These are phyloP conservation scores for Botrytis paeoniae DNA, from an alignment of 2,329 filamentous ascomycete species.

Conservation along the genomic window DNA sequence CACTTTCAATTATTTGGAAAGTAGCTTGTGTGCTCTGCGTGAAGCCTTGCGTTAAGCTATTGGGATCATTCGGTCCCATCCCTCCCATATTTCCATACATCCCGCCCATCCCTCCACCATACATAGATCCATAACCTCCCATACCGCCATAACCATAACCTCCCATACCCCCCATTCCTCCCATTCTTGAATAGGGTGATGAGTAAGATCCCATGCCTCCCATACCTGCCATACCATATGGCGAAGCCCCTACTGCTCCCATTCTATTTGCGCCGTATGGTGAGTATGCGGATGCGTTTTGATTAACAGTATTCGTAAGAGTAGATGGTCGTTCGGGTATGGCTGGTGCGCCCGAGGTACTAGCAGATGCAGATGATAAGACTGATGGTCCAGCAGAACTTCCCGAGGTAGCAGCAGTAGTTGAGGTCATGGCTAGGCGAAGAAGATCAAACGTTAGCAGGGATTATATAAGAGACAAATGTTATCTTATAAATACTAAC, in stretches of 20 bases:
- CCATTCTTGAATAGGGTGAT: slow-evolving; percentile 34
- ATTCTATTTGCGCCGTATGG: slow-evolving; percentile 55
- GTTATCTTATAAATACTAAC: slow-evolving; percentile 27
- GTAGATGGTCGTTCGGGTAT: slow-evolving; percentile 79
- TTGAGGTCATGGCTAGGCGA: slow-evolving; percentile 39
- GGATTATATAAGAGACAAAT: slow-evolving; percentile 17
- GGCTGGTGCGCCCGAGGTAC: slow-evolving; percentile 52
- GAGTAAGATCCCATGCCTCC: slow-evolving; percentile 43
- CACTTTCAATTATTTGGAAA: slow-evolving; percentile 96
- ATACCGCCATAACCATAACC: slow-evolving; percentile 41
- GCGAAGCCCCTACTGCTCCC: slow-evolving; percentile 48
- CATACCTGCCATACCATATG: slow-evolving; percentile 37
- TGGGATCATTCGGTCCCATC: slow-evolving; percentile 77
- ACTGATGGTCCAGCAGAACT: slow-evolving; percentile 44
- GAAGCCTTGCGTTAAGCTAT: slow-evolving; percentile 93
- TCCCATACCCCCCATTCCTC: slow-evolving; percentile 34
- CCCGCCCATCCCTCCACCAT: slow-evolving; percentile 37
- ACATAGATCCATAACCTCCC: slow-evolving; percentile 43
- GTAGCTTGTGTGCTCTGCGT: slow-evolving; percentile 93
- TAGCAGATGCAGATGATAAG: slow-evolving; percentile 41
- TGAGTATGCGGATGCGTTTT: slow-evolving; percentile 82
- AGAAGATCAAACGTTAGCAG: slow-evolving; percentile 20
- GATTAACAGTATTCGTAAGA: slow-evolving; percentile 76
- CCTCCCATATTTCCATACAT: slow-evolving; percentile 46
- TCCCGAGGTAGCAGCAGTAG: slow-evolving; percentile 33